phyloP scores from a whole-genome alignment of 2,329 filamentous ascomycete genomes.

The Bimuria novae-zelandiae region DNA sequence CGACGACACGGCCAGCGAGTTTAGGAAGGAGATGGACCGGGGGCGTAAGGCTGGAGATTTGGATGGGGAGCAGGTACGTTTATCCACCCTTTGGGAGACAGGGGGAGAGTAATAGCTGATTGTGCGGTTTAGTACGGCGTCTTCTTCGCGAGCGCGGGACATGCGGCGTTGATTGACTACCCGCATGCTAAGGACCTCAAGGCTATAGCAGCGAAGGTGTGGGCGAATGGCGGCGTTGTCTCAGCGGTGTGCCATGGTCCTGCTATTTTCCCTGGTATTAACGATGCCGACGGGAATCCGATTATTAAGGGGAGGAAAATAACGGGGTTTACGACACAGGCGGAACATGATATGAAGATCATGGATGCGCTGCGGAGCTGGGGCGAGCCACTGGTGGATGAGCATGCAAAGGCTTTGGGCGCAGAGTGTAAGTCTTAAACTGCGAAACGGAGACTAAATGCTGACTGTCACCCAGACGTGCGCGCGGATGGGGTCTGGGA shows the following conservation, averaged over 20 bases:
- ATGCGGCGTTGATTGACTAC: conserved; percentile 55
- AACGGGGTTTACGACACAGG: conserved; percentile 48
- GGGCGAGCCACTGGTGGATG: conserved; percentile 37
- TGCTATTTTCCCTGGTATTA: conserved; percentile 46
- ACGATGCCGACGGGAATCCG: conserved; percentile 35
- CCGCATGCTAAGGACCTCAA: conserved; percentile 50
- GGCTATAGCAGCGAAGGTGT: conserved; percentile 49
- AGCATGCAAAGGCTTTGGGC: conserved; percentile 30
- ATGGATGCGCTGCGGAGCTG: conserved; percentile 39
- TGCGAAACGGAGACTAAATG: not conserved
- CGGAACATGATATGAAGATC: conserved; percentile 42
- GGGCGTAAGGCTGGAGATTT: conserved; percentile 13
- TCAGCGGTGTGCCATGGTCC: conserved; percentile 50
- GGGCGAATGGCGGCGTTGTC: conserved; percentile 46
- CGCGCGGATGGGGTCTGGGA: conserved; percentile 32
- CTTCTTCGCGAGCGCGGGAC: conserved; percentile 52
- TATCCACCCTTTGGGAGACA: not conserved
- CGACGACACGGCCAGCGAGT: conserved; percentile 48
- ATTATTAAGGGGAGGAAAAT: conserved; percentile 43
- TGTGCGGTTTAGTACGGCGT: conserved; percentile 32
- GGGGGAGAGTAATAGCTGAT: not conserved
- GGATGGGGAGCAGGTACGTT: not conserved
- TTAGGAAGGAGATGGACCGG: conserved; percentile 53
- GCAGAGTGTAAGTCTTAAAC: conserved; percentile 35
- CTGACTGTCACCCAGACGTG: conserved; percentile 21